These are phyloP conservation scores for Stevia rebaudiana DNA, from an alignment of 140 eudicot species.

Conservation along the genomic window DNA sequence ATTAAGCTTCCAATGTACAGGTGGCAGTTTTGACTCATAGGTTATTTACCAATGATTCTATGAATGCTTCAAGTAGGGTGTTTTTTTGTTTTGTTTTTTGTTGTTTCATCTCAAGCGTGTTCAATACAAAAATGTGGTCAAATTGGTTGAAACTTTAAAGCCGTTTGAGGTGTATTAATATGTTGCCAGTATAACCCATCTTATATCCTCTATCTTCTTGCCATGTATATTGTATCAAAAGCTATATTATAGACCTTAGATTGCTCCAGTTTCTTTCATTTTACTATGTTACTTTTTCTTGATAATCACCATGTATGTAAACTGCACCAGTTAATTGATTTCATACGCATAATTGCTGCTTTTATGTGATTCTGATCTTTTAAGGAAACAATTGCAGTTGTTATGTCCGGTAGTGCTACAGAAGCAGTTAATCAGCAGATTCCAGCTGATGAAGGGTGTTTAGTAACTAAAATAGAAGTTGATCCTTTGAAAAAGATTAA, in stretches of 20 bases:
- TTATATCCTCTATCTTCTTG: not conserved
- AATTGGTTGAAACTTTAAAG: slow-evolving; percentile 6
- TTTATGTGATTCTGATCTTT: slow-evolving; percentile 17
- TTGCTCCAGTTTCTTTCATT: slow-evolving; percentile 2
- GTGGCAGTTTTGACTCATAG: not conserved
- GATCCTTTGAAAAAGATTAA: slow-evolving; percentile 62
- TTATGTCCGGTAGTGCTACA: slow-evolving; percentile 20
- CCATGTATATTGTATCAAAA: slow-evolving; percentile 5
- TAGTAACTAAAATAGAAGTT: slow-evolving; percentile 18
- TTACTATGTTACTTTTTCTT: slow-evolving; percentile 6
- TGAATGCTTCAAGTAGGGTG: not conserved
- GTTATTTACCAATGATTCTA: not conserved
- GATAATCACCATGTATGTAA: slow-evolving; percentile 3
- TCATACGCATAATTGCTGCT: not conserved
- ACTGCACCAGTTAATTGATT: not conserved
- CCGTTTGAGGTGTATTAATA: not conserved
- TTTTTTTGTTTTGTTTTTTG: not conserved
- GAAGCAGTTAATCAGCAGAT: slow-evolving; percentile 24
- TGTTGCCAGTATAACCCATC: not conserved
- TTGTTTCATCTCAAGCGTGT: not conserved
- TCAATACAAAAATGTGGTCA: not conserved
- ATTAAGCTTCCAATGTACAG: not conserved
- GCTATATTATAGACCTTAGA: not conserved
- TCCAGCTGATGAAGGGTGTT: slow-evolving; percentile 12
- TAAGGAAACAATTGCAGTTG: slow-evolving; percentile 22